Conservation (phyloP, 225 moss, liverwort and hornwort genomes). For the Anthoceros angustus region DNA sequence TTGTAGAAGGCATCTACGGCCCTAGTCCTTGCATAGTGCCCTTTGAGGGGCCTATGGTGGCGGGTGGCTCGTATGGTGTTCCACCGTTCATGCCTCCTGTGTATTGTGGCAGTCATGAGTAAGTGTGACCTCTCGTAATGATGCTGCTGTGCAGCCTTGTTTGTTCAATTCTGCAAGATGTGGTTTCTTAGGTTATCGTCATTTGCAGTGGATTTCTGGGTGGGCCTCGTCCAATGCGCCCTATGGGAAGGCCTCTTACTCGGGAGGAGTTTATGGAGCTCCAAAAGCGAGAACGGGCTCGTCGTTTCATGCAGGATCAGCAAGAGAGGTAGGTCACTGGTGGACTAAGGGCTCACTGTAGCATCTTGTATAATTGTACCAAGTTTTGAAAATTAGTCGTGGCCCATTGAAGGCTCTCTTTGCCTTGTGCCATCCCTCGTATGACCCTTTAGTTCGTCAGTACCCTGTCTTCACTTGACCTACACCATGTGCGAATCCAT, state of each 20-base stretch:
- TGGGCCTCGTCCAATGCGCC: slow-evolving; percentile 57
- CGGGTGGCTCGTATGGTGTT: slow-evolving; percentile 53
- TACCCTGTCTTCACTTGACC: no score
- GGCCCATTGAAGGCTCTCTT: no score
- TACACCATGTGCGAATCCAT: no score
- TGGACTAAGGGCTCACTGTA: background rate
- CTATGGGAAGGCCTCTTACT: slow-evolving; percentile 72
- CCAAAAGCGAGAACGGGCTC: slow-evolving; percentile 66
- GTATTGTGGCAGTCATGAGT: slow-evolving; percentile 85
- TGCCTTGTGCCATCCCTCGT: no score
- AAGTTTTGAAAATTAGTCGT: no score
- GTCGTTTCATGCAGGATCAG: slow-evolving; percentile 54
- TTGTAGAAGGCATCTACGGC: slow-evolving; percentile 74
- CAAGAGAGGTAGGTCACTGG: slow-evolving; percentile 44
- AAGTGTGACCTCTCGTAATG: slow-evolving; percentile 3
- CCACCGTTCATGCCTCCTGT: slow-evolving; percentile 75
- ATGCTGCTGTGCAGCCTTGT: background rate
- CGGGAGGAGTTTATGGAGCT: slow-evolving; percentile 89
- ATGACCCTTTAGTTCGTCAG: no score
- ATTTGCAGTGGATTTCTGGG: slow-evolving; percentile 65
- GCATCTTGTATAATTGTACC: background rate
- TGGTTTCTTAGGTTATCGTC: background rate
- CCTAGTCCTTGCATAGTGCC: slow-evolving; percentile 59
- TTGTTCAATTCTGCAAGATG: background rate
- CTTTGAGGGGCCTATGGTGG: slow-evolving; percentile 78